Evolutionary conservation across 2,329 filamentous ascomycete species (phyloP), one percentile per base, ranked within the genome.

Genomic region (Nemania sp.): DNA sequence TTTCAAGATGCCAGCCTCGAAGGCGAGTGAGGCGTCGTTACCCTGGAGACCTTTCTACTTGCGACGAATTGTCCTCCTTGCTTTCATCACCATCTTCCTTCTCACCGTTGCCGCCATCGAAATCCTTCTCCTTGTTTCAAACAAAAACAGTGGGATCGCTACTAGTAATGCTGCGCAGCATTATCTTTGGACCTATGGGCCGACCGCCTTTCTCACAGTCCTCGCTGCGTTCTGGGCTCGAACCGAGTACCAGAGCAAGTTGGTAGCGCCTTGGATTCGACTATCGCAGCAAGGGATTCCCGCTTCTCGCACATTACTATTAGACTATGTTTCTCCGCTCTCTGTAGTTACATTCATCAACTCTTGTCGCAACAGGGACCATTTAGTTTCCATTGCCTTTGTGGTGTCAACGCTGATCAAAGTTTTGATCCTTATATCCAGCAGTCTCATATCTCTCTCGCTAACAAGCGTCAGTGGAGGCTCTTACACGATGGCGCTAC

Each of bases 171-270:
- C 57, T 27, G 0, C 18, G 0, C 3, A 47, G 7, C 63, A 66
- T 54, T 66, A 61, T 15, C 56, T 66, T 2, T 66, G 63, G 63
- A 66, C 35, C 0, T 66, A 66, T 43, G 63, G 63, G 11, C 56
- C 63, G 20, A 66, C 63, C 1, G 63, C 57, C 13, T 49, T 66
- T 27, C 29, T 66, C 1, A 66, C 63, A 2, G 18, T 4, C 0
- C 2, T 66, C 1, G 51, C 56, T 8, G 41, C 49, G 5, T 13
- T 66, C 7, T 66, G 63, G 63, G 51, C 49, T 3, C 63, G 63
- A 1, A 52, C 32, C 3, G 63, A 66, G 7, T 56, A 57, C 6
- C 56, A 62, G 24, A 52, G 49, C 27, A 66, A 66, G 3, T 6
- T 62, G 1, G 32, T 43, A 1, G 51, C 63, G 2, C 63, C 63